phyloP scores from a whole-genome alignment of 768 basidiomycete genomes.

The Hypsizygus marmoreus region DNA sequence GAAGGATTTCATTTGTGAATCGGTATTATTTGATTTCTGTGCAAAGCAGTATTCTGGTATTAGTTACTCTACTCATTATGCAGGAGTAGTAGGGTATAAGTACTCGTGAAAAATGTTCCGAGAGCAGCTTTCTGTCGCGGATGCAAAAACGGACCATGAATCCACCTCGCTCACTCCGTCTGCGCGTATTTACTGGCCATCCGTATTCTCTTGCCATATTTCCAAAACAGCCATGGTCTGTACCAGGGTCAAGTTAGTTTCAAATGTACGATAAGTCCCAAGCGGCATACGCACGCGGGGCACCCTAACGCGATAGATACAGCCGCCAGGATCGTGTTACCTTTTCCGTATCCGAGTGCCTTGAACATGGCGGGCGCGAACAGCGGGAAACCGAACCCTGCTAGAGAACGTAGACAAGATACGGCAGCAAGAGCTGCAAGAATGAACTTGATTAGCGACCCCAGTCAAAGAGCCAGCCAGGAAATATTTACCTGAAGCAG shows the following conservation, averaged over 20 bases:
- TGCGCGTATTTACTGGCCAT: constrained; percentile 46
- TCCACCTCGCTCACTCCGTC: too few species aligned
- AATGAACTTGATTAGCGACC: background rate
- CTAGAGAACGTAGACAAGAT: constrained; percentile 60
- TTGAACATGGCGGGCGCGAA: constrained; percentile 75
- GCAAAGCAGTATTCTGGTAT: too few species aligned
- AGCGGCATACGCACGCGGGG: constrained; percentile 46
- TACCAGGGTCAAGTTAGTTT: constrained; percentile 21
- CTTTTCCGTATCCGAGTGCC: constrained; percentile 68
- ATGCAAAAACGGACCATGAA: too few species aligned
- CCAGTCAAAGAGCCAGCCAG: background rate
- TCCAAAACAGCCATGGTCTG: constrained; percentile 39
- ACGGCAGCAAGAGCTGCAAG: constrained; percentile 64
- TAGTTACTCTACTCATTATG: too few species aligned
- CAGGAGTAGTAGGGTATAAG: too few species aligned
- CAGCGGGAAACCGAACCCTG: constrained; percentile 78
- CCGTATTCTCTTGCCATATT: constrained; percentile 44
- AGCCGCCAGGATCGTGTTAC: constrained; percentile 63
- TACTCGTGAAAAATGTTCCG: too few species aligned
- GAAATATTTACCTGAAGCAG: constrained; percentile 55
- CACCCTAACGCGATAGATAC: constrained; percentile 61
- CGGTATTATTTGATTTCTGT: too few species aligned
- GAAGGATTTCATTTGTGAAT: too few species aligned
- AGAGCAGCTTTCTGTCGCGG: too few species aligned
- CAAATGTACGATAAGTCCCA: background rate